Evolutionary conservation across 2,329 filamentous ascomycete species (phyloP).

Genomic region (Cercospora zeina): DNA sequence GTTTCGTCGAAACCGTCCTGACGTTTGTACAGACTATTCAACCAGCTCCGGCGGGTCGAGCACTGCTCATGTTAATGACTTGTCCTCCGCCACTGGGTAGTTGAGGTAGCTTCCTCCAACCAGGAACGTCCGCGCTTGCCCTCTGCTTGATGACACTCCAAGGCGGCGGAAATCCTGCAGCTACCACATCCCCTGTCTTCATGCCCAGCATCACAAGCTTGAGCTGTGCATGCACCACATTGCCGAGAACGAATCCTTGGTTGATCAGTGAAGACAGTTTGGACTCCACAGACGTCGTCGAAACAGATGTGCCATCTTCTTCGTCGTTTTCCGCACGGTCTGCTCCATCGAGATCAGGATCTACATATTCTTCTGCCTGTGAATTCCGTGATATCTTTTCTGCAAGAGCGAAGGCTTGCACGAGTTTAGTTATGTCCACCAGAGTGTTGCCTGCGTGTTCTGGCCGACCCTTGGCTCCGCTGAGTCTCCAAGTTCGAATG

Average conservation of each 20-base stretch:
- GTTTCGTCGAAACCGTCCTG: not conserved
- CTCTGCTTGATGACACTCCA: conserved; percentile 67
- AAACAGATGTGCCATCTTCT: conserved; percentile 42
- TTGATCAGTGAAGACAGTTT: conserved; percentile 74
- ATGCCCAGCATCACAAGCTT: conserved; percentile 82
- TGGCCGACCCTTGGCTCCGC: conserved; percentile 63
- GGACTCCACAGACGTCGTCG: conserved; percentile 62
- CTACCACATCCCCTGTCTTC: conserved; percentile 53
- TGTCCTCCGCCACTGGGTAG: conserved; percentile 47
- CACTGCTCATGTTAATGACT: conserved; percentile 59
- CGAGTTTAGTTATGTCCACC: conserved; percentile 69
- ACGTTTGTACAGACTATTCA: conserved; percentile 6
- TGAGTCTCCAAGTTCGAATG: conserved; percentile 74
- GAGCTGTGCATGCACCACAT: conserved; percentile 72
- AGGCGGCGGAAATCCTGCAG: conserved; percentile 73
- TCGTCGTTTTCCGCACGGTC: conserved; percentile 35
- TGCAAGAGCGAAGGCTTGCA: conserved; percentile 62
- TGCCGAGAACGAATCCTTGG: conserved; percentile 80
- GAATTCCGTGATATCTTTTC: conserved; percentile 55
- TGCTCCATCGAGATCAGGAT: conserved; percentile 49
- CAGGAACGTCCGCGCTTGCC: conserved; percentile 64
- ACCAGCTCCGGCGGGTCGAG: conserved; percentile 47
- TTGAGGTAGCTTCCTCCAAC: conserved; percentile 63
- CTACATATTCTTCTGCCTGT: conserved; percentile 42
- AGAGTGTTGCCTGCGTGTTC: conserved; percentile 59